Evolutionary conservation across 2,329 filamentous ascomycete species (phyloP), one percentile per base, ranked within the genome.

Genomic region (Drechslerella stenobrocha): DNA sequence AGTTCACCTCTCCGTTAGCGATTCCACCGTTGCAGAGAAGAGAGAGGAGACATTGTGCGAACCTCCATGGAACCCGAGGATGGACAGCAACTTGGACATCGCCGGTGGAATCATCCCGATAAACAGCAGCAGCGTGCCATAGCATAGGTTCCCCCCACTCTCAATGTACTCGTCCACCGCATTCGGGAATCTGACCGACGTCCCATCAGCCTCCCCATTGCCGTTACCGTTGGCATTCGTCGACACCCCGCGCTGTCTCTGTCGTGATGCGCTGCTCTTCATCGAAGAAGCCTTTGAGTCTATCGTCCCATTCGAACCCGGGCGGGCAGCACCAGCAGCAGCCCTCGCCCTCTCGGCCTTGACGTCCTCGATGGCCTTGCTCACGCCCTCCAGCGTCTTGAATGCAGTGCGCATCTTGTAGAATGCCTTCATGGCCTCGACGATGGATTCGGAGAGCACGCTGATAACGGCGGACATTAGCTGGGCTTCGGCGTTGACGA

Each of bases 101-200:
- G 91, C 84, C 0, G 93, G 93, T 0, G 93, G 95, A 0, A 97
- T 85, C 79, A 97, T 87, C 9, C 90, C 95, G n/a, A 97, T 85
- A 55, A 97, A 81, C 0, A 97, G 81, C 11, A 95, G 81, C 0
- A 97, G 78, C 28, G 95, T 82, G 2, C 93, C 93, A 73, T 91
- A 96, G 76, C 90, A 96, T 76, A 96, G 87, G 74, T 88, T 93
- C 3, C 86, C 84, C 7, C 90, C 92, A 0, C 89, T 91, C 75
- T 96, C 90, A 34, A 96, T 86, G 75, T 96, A 98, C 20, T 87
- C 78, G 75, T 97, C 92, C 44, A 67, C 63, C 20, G 15, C 92
- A 52, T 67, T 67, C 37, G 47, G 57, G 47, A 67, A 67, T 35
- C 50, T 51, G 15, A 24, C 26, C 6, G 44, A 26, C 44, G 37